phyloP scores from a whole-genome alignment of 2,329 filamentous ascomycete species.

The Talaromyces albobiverticillius region DNA sequence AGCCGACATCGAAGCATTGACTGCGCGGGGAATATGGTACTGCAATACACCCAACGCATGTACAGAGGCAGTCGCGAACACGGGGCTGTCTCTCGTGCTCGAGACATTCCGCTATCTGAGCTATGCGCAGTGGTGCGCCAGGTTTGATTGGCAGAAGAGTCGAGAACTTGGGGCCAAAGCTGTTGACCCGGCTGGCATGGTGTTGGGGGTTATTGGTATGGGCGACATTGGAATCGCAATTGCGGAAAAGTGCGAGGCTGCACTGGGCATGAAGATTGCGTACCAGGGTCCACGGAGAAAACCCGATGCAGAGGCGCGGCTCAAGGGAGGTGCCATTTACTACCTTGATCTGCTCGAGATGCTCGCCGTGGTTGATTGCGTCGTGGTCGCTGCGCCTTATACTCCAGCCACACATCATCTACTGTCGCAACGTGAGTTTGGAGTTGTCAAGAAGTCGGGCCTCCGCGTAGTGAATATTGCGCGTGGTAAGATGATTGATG shows the following conservation, averaged over 20 bases:
- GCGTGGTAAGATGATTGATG: slow-evolving; percentile 11
- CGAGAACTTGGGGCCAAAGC: slow-evolving; percentile 14
- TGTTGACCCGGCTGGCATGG: slow-evolving; percentile 14
- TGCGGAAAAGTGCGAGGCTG: slow-evolving; percentile 15
- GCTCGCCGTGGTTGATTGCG: slow-evolving; percentile 10
- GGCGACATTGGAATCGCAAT: slow-evolving; percentile 17
- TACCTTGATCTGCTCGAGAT: slow-evolving; percentile 3
- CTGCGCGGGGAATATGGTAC: slow-evolving; percentile 9
- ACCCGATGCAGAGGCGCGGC: slow-evolving; percentile 10
- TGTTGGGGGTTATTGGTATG: slow-evolving; percentile 15
- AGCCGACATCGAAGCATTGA: slow-evolving; percentile 11
- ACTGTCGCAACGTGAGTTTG: slow-evolving; percentile 7
- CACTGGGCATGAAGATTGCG: slow-evolving; percentile 11
- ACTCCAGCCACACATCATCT: slow-evolving; percentile 8
- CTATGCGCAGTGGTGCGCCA: slow-evolving; percentile 15
- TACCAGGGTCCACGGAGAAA: slow-evolving; percentile 10
- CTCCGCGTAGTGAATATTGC: slow-evolving; percentile 11
- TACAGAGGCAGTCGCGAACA: slow-evolving; percentile 11
- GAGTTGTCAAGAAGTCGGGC: slow-evolving; percentile 2
- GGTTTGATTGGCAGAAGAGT: slow-evolving; percentile 14
- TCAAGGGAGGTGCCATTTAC: slow-evolving; percentile 3
- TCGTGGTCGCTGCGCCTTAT: slow-evolving; percentile 8
- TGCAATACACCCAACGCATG: slow-evolving; percentile 12
- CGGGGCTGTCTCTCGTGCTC: slow-evolving; percentile 12
- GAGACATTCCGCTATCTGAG: slow-evolving; percentile 17